Evolutionary conservation across 2,329 filamentous ascomycete species (phyloP).

Genomic region (Colletotrichum siamense): DNA sequence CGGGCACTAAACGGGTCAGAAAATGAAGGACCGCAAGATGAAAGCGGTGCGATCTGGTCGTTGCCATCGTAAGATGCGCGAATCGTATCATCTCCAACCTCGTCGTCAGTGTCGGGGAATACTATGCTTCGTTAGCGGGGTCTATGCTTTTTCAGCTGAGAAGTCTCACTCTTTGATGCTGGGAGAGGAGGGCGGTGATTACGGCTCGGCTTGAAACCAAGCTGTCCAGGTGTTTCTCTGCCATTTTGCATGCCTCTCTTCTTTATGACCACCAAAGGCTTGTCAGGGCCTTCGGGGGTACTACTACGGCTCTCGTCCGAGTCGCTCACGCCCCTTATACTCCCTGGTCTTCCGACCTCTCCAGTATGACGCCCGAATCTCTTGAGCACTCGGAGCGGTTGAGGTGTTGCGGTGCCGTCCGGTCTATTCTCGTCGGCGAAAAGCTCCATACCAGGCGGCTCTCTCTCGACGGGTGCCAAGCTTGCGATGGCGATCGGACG

Average conservation of each 20-base stretch:
- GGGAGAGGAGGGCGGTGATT: neutral
- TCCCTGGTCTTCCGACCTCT: constrained; percentile 21
- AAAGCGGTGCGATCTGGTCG: neutral
- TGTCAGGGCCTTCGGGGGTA: constrained; percentile 27
- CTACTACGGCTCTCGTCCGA: constrained; percentile 32
- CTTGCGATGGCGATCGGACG: neutral
- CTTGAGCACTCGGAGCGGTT: constrained; percentile 58
- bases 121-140: neutral
- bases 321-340: constrained; percentile 23
- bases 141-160: neutral
- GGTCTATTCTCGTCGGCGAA: constrained; percentile 25
- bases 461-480: constrained; percentile 40
- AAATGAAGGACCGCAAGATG: neutral
- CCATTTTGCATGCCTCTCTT: constrained; percentile 27
- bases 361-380: constrained; percentile 24
- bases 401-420: constrained; percentile 36
- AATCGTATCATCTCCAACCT: neutral
- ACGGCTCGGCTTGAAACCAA: neutral
- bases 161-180: neutral
- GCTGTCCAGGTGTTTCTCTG: neutral
- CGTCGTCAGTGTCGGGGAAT: neutral
- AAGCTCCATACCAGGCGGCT: constrained; percentile 35
- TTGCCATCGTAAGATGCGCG: neutral
- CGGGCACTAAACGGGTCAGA: neutral
- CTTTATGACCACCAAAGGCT: constrained; percentile 40